phyloP scores from a whole-genome alignment of 2,329 filamentous ascomycete genomes.

The Pseudogymnoascus sp. region DNA sequence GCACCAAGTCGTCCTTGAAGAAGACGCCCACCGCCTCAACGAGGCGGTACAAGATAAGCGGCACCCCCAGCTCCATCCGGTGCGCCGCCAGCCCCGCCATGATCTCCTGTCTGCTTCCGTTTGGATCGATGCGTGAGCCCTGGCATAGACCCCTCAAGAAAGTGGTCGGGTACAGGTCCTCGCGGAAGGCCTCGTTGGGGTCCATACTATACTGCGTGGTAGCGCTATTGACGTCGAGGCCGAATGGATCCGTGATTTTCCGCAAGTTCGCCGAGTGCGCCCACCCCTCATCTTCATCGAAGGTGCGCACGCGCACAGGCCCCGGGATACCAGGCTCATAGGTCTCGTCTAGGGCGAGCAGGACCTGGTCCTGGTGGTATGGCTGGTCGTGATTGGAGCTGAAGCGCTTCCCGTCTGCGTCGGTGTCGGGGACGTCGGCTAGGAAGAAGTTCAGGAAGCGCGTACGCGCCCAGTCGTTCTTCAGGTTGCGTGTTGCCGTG shows the following conservation, averaged over 20 bases:
- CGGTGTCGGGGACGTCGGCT: not conserved
- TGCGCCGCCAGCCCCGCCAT: not conserved
- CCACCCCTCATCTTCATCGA: slow-evolving; percentile 5
- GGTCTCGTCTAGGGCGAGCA: not conserved
- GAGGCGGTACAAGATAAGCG: not conserved
- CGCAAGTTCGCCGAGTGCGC: not conserved
- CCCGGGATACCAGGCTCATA: not conserved
- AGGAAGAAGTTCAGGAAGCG: slow-evolving; percentile 1
- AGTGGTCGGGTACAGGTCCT: not conserved
- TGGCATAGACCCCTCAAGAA: not conserved
- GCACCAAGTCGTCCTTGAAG: not conserved
- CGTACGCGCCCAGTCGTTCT: not conserved
- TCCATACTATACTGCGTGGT: slow-evolving; percentile 9
- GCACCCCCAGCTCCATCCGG: not conserved
- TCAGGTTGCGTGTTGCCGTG: not conserved
- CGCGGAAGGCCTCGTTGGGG: not conserved
- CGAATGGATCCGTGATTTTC: not conserved
- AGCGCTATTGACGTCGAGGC: not conserved
- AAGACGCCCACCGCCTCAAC: not conserved
- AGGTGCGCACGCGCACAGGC: not conserved
- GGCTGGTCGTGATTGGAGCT: not conserved
- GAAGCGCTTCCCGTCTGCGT: not conserved
- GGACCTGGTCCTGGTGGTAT: slow-evolving; percentile 2
- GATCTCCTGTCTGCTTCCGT: not conserved
- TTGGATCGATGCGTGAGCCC: not conserved